Evolutionary conservation across 2,329 filamentous ascomycete genomes (phyloP), one percentile per base, ranked within the genome.

Genomic region (Curvularia hawaiiensis): DNA sequence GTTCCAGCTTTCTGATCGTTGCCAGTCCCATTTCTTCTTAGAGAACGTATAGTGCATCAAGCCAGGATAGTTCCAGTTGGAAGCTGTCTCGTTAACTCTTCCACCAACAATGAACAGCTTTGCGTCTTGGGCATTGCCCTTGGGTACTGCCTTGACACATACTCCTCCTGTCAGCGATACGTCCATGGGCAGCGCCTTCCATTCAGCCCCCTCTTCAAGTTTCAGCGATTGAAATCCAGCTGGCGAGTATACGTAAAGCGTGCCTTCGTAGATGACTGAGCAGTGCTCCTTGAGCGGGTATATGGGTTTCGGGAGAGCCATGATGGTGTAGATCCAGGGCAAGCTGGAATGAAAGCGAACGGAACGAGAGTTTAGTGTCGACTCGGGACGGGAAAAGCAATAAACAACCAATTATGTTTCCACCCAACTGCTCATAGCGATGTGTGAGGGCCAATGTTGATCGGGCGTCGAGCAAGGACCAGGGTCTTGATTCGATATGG

Each of bases 41-140:
- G 77, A 71, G 66, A 89, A 88, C 3, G 79, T 81, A 69, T 85
- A 90, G 64, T 83, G 79, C 76, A 97, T 93, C 51, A 98, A 75
- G 11, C 94, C 94, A 10, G 85, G 79, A 71, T 95, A 96, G 16
- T 82, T 78, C 56, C 82, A 74, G 3, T 57, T 54, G 10, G 68
- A 60, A 10, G 68, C 70, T 7, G 75, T 75, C 48, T 63, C 71
- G 31, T 75, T 76, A 28, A 67, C 63, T 18, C 75, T 71, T 52
- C 94, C 94, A 66, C 94, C 94, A 38, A 98, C 86, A 46, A 97
- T 83, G 72, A 89, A 97, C 30, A 97, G 82, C 26, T 84, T 89
- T 4, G 88, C 82, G 50, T 84, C 78, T 40, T 81, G 79, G 18
- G 82, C 72, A 61, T 90, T 82, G 20, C 82, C 83, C 22, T 79